phyloP scores from a whole-genome alignment of 495 filamentous ascomycete genomes.

The Hyphodiscus hymeniophilus region DNA sequence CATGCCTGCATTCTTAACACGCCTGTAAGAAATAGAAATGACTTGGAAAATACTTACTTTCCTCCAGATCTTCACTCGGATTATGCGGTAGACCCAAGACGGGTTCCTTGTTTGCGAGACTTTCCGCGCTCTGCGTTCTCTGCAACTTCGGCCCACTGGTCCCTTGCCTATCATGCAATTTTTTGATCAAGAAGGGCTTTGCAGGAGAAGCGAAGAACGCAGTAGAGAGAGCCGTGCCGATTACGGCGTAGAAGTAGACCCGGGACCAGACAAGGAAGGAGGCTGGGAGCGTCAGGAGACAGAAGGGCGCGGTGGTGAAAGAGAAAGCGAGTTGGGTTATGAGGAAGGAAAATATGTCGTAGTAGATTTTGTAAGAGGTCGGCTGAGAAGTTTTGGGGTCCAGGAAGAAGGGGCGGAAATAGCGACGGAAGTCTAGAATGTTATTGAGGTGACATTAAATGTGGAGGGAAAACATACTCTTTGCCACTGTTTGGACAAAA shows the following conservation, averaged over 20 bases:
- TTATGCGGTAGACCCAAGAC: slow-evolving; percentile 74
- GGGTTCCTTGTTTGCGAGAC: slow-evolving; percentile 25
- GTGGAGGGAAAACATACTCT: slow-evolving; percentile 47
- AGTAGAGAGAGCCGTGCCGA: slow-evolving; percentile 54
- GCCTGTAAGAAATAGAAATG: too few species aligned
- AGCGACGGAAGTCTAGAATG: slow-evolving; percentile 68
- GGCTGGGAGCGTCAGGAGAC: slow-evolving; percentile 53
- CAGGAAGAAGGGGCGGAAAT: slow-evolving; percentile 90
- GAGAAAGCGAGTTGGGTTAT: slow-evolving; percentile 76
- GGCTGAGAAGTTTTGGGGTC: slow-evolving; percentile 55
- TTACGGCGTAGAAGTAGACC: slow-evolving; percentile 81
- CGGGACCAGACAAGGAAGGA: slow-evolving; percentile 69
- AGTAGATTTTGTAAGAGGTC: slow-evolving; percentile 68
- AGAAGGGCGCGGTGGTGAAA: slow-evolving; percentile 76
- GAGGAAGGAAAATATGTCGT: slow-evolving; percentile 75
- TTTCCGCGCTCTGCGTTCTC: slow-evolving; percentile 15
- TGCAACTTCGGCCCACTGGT: slow-evolving; percentile 17
- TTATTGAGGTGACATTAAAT: slow-evolving; percentile 6
- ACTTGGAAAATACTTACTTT: too few species aligned
- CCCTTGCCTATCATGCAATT: slow-evolving; percentile 49
- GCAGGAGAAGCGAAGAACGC: slow-evolving; percentile 75
- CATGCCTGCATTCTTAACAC: too few species aligned
- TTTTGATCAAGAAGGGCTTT: slow-evolving; percentile 49
- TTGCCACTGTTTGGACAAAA: slow-evolving; percentile 86
- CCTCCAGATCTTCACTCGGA: slow-evolving; percentile 67